A percentile compares a stretch with the other conserved stretches of the same genome.
Evolutionary conservation across 139 green algal species (phyloP).

Genomic region (Haematococcus lacustris): DNA sequence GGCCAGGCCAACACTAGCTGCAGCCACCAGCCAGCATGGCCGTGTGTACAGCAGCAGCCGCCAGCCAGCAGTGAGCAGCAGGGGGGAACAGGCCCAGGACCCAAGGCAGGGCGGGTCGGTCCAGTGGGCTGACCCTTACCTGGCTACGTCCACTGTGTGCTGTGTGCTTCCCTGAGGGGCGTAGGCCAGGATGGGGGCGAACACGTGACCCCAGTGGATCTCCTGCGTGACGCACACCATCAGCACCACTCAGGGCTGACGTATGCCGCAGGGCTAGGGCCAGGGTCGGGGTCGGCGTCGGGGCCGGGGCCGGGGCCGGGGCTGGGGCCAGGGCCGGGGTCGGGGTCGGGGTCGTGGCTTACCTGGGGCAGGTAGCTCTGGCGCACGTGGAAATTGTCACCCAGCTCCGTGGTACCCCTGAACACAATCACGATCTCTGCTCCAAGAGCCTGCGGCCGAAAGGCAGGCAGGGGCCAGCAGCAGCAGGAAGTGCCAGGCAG

Average conservation of each 20-base stretch:
- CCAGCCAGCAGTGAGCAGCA: neutral
- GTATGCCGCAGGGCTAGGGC: too few species aligned
- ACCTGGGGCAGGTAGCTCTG: conserved; percentile 63
- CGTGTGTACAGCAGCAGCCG: neutral
- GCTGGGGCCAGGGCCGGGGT: too few species aligned
- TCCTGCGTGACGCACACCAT: conserved; percentile 39
- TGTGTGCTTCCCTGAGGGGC: conserved; percentile 27
- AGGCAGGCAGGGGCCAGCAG: neutral
- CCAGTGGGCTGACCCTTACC: conserved; percentile 13
- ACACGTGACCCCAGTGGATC: conserved; percentile 73
- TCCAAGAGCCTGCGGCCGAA: conserved; percentile 32
- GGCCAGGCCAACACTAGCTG: neutral
- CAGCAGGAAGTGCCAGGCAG: neutral
- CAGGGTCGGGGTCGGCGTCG: too few species aligned
- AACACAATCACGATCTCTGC: conserved; percentile 83
- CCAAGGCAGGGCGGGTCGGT: neutral
- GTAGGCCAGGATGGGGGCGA: conserved; percentile 45
- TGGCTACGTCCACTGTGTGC: conserved; percentile 60
- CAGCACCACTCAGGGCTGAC: too few species aligned
- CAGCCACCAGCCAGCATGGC: neutral
- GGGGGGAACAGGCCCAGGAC: neutral
- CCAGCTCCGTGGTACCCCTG: conserved; percentile 69
- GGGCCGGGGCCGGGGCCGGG: too few species aligned
- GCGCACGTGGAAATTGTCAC: conserved; percentile 72
- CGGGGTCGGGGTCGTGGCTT: too few species aligned